Conservation (phyloP, 345 rosid species). For the Citrus maxima region DNA sequence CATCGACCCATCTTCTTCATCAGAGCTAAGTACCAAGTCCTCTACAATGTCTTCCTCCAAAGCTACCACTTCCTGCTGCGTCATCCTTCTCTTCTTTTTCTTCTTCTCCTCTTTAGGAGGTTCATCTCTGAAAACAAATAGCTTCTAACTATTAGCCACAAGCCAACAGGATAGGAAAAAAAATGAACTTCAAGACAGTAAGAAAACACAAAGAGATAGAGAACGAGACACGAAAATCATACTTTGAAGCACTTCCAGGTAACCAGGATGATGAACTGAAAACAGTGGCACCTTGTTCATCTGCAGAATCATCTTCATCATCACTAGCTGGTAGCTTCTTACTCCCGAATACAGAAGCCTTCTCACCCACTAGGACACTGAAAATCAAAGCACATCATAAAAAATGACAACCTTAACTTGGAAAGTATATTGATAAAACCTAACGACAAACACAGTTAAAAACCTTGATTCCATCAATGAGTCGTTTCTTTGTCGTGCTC, state of each 20-base stretch:
- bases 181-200: background rate
- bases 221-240: slow-evolving; percentile 16
- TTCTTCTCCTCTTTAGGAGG: slow-evolving; percentile 44
- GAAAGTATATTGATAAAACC: background rate
- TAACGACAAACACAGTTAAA: slow-evolving; percentile 3
- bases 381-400: slow-evolving; percentile 17
- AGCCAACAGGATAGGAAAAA: background rate
- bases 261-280: slow-evolving; percentile 78
- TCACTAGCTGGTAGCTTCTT: slow-evolving; percentile 42
- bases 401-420: background rate
- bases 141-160: background rate
- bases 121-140: slow-evolving; percentile 35
- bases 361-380: slow-evolving; percentile 88
- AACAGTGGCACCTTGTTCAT: slow-evolving; percentile 52
- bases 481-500: slow-evolving; percentile 66
- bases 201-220: background rate
- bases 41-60: slow-evolving; percentile 82
- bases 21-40: slow-evolving; percentile 86
- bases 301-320: slow-evolving; percentile 48
- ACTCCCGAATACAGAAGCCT: slow-evolving; percentile 53
- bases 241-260: slow-evolving; percentile 68
- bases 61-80: slow-evolving; percentile 30
- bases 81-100: slow-evolving; percentile 35
- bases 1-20: slow-evolving; percentile 50
- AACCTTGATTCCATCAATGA: slow-evolving; percentile 87